Evolutionary conservation across 306 rosid species (phyloP), one percentile per base, ranked within the genome.

Genomic region (Oemleria cerasiformis): DNA sequence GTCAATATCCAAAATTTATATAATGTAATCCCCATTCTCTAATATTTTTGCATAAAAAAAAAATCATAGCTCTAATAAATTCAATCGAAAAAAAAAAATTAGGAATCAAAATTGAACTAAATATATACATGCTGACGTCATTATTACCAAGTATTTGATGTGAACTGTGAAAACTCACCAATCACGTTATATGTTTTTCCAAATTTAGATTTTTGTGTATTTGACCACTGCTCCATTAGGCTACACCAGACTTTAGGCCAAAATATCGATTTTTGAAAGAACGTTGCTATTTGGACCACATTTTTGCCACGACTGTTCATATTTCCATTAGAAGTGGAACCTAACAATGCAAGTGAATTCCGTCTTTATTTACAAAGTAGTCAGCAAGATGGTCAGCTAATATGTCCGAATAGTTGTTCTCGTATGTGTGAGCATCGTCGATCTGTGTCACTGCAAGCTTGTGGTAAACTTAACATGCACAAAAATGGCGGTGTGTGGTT

Each of bases 151-250:
- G 1, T 58, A 13, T 19, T 5, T 30, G 5, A 13, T 13, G 63
- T 58, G 19, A 14, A 30, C 3, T 30, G 3, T 30, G 4, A 30
- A 6, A 30, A 5, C 3, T 58, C 38, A 11, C 20, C 41, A 15
- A 7, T 14, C 16, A 25, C 54, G 9, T 65, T 5, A 25, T 21
- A 65, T 43, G 5, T 9, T 5, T 67, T 48, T 38, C 73, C 49
- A 51, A 51, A 68, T 39, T 68, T 68, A 68, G 73, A 53, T 39
- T 55, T 41, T 54, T 53, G 49, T 53, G 73, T 53, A 21, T 53
- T 53, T 69, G 39, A 53, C 63, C 73, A 0, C 12, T 38, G 6
- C 23, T 67, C 10, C 57, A 30, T 25, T 51, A 68, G 60, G 49
- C 49, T n/a, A 5, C 11, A 65, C 41, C 40, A 42, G 14, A 44